A percentile compares a stretch with the other conserved stretches of the same genome.
Evolutionary conservation across 1,139 yeast genomes (phyloP).

Genomic region (Magnusiomyces suaveolens): DNA sequence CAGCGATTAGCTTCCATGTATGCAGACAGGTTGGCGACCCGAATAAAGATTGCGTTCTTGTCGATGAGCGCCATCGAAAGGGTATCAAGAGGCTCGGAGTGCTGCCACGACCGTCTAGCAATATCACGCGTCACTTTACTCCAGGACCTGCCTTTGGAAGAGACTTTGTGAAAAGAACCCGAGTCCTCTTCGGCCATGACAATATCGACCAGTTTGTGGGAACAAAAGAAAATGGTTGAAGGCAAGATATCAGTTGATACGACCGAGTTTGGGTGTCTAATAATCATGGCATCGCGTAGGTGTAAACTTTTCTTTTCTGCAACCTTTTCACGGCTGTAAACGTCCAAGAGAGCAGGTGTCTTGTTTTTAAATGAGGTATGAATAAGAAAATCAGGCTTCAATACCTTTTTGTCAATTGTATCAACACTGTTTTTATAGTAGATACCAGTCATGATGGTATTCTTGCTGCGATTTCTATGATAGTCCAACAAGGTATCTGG

Average conservation of each 20-base stretch:
- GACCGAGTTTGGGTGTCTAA: slow-evolving; percentile 73
- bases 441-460: slow-evolving; percentile 50
- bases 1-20: slow-evolving; percentile 84
- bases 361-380: slow-evolving; percentile 38
- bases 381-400: slow-evolving; percentile 51
- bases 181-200: slow-evolving; percentile 24
- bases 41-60: slow-evolving; percentile 48
- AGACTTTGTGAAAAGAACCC: slow-evolving; percentile 16
- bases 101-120: slow-evolving; percentile 88
- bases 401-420: slow-evolving; percentile 63
- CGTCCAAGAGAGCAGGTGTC: slow-evolving; percentile 52
- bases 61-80: slow-evolving; percentile 43
- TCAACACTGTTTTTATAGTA: slow-evolving; percentile 65
- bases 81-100: slow-evolving; percentile 47
- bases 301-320: slow-evolving; percentile 59
- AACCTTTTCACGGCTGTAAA: slow-evolving; percentile 56
- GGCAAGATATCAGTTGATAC: slow-evolving; percentile 69
- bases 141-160: slow-evolving; percentile 39
- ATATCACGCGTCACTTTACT: slow-evolving; percentile 72
- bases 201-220: slow-evolving; percentile 42
- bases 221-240: slow-evolving; percentile 73
- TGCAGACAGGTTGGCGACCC: slow-evolving; percentile 70
- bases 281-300: slow-evolving; percentile 75
- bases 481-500: slow-evolving; percentile 83
- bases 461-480: slow-evolving; percentile 57